A percentile compares a stretch with the other conserved stretches of the same genome.
Conservation (phyloP, 768 basidiomycete species). For the Hericium rajendrae region DNA sequence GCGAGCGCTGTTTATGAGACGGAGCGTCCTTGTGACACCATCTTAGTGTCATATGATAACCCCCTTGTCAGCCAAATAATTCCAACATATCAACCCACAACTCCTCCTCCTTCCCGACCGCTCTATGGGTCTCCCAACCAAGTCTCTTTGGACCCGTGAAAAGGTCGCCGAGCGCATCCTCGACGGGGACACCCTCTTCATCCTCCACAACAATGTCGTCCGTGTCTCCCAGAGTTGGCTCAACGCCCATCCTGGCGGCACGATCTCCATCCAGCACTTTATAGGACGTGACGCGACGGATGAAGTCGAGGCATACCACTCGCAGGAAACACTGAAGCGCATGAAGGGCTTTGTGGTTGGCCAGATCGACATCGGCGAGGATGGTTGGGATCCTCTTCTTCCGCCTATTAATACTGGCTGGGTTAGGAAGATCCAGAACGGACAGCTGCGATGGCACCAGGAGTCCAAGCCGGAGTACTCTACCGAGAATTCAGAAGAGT, state of each 20-base stretch:
- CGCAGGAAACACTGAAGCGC: slow-evolving; percentile 41
- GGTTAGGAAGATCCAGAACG: slow-evolving; percentile 45
- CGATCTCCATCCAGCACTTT: slow-evolving; percentile 85
- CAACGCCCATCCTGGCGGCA: slow-evolving; percentile 81
- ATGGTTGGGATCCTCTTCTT: slow-evolving; percentile 64
- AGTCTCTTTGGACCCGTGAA: slow-evolving; percentile 32
- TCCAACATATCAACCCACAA: neutral
- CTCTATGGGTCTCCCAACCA: neutral
- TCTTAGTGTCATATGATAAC: neutral
- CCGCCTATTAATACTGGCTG: slow-evolving; percentile 85
- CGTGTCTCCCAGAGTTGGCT: slow-evolving; percentile 70
- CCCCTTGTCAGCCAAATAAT: neutral
- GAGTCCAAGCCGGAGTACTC: slow-evolving; percentile 12
- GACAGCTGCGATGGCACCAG: slow-evolving; percentile 15
- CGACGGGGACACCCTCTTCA: slow-evolving; percentile 64
- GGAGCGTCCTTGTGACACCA: too few species aligned
- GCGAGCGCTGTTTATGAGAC: neutral
- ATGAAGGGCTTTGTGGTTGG: slow-evolving; percentile 64
- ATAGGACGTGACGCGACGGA: slow-evolving; percentile 91
- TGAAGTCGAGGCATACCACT: slow-evolving; percentile 91
- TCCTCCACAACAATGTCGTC: slow-evolving; percentile 57
- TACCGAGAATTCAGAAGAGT: slow-evolving; percentile 16
- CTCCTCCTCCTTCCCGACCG: neutral
- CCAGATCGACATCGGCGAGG: slow-evolving; percentile 42
- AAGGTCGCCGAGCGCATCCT: slow-evolving; percentile 64